These are phyloP conservation scores for Coriolopsis trogii DNA, from an alignment of 1,284 basidiomycete genomes.

Conservation along the genomic window DNA sequence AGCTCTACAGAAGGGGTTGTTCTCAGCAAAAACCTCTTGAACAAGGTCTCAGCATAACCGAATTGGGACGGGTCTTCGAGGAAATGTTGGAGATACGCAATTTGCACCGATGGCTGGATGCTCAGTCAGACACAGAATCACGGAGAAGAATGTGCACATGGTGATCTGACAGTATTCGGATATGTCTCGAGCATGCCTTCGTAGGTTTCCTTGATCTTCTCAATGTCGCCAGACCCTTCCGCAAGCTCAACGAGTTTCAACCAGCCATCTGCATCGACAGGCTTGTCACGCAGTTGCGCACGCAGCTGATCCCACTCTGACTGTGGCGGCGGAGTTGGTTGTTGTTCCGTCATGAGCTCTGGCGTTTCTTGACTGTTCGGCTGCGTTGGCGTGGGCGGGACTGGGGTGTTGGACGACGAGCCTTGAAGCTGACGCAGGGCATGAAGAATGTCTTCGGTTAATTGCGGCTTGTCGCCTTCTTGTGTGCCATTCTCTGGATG, in stretches of 20 bases:
- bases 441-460: slow-evolving; percentile 44
- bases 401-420: slow-evolving; percentile 9
- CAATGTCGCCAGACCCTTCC: slow-evolving; percentile 67
- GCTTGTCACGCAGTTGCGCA: slow-evolving; percentile 50
- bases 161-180: slow-evolving; percentile 69
- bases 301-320: slow-evolving; percentile 55
- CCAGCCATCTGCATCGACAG: slow-evolving; percentile 71
- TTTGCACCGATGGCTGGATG: slow-evolving; percentile 69
- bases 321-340: slow-evolving; percentile 28
- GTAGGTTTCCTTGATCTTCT: slow-evolving; percentile 71
- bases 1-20: slow-evolving; percentile 84
- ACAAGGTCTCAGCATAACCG: slow-evolving; percentile 75
- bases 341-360: slow-evolving; percentile 19
- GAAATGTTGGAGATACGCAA: slow-evolving; percentile 83
- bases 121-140: slow-evolving; percentile 19
- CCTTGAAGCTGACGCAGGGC: slow-evolving; percentile 38
- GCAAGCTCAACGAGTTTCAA: slow-evolving; percentile 67
- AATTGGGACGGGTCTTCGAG: slow-evolving; percentile 56
- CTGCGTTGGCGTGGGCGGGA: slow-evolving; percentile 25
- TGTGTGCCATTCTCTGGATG: slow-evolving; percentile 3
- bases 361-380: slow-evolving; percentile 28
- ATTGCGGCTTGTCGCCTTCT: slow-evolving; percentile 38
- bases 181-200: slow-evolving; percentile 76
- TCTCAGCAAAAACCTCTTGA: slow-evolving; percentile 76
- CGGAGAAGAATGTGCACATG: slow-evolving; percentile 13